Base-by-base conservation (phyloP, 768 basidiomycete genomes). In the Agaricus subrufescens region DNA sequence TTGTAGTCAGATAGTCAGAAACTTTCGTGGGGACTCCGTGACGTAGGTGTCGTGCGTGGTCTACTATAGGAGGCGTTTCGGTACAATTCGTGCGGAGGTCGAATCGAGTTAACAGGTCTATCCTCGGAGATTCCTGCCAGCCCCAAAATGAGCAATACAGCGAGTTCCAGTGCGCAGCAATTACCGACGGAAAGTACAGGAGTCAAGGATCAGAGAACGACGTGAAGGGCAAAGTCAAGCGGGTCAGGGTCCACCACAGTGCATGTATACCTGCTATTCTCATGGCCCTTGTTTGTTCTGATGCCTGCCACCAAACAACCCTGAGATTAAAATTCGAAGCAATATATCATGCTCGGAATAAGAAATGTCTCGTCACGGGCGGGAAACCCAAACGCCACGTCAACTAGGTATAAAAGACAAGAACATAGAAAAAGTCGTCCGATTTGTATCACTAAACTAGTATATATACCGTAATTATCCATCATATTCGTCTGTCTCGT, bases 401-500 rank as follows among this genome's bases (percentile, higher is more conserved):
- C 19, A 46, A 46, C 45, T 25, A 25, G 3, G 25, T 23, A 46
- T 27, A 52, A 49, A 55, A 49, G 34, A 34, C 34, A 34, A 52
- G 53, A 45, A 40, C 26, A 23, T 34, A 52, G 25, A 46, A 45
- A 40, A 55, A 45, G 45, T 26, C 7, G 57, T 58, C 52, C 52
- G 37, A 46, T 53, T 19, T 53, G 52, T 42, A 12, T 25, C 12
- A 57, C 47, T 50, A 50, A 50, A 50, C 49, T 50, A 56, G 34
- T 56, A 40, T 51, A 50, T 57, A 46, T 50, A 46, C 37, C 46
- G 45, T 29, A 25, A 54, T 54, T 54, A 54, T 34, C 53, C 46
- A 54, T 46, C 46, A 40, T 47, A 31, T 52, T 45, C 46, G 52
- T 52, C 51, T 52, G 56, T 58, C 45, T 52, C 46, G 57, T 58